phyloP scores from a whole-genome alignment of 805 yeast species.

The Ogataea pilisensis region DNA sequence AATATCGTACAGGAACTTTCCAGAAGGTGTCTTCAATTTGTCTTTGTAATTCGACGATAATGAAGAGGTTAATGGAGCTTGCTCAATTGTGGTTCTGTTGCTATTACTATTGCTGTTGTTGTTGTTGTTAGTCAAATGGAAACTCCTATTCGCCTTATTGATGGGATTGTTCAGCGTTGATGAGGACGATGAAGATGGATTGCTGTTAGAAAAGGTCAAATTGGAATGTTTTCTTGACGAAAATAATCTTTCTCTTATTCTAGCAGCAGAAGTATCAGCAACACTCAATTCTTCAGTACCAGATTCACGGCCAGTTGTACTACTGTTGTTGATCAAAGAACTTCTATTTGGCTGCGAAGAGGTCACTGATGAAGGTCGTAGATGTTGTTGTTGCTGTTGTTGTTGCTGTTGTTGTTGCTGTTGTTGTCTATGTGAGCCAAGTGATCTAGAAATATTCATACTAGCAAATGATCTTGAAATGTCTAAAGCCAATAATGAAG shows the following conservation, averaged over 20 bases:
- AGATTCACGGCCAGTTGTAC: neutral
- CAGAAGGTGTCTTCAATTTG: conserved; percentile 16
- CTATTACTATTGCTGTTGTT: neutral
- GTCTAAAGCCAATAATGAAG: conserved; percentile 21
- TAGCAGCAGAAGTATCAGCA: conserved; percentile 7
- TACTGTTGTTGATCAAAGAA: neutral
- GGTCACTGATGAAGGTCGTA: too few species aligned
- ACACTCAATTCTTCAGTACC: neutral
- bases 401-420: neutral
- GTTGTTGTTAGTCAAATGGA: neutral
- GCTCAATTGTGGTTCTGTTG: neutral
- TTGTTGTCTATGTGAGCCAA: too few species aligned
- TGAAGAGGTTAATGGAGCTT: conserved; percentile 3
- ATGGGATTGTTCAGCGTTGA: conserved; percentile 2
- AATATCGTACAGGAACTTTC: conserved; percentile 18
- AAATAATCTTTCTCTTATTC: conserved; percentile 15
- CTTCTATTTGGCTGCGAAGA: neutral
- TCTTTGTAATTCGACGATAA: neutral
- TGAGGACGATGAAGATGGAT: too few species aligned
- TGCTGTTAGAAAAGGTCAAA: neutral
- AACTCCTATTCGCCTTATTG: neutral
- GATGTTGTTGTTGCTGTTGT: neutral
- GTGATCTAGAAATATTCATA: conserved; percentile 22
- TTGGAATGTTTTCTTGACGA: conserved; percentile 9
- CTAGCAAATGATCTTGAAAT: conserved; percentile 28